Evolutionary conservation across 805 yeast genomes (phyloP).

Genomic region (Lipomyces orientalis): DNA sequence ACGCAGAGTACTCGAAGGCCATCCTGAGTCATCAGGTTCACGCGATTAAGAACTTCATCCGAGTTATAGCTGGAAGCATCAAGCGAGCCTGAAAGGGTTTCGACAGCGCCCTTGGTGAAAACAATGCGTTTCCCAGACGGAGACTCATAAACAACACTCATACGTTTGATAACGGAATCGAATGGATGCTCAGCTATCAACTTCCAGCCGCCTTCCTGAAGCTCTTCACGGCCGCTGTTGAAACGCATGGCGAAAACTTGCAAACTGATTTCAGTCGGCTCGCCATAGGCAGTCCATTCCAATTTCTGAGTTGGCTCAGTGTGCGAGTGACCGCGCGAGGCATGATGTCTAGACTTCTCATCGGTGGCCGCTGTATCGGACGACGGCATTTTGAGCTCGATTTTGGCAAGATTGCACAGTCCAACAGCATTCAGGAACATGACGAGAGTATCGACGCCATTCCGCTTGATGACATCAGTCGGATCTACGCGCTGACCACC

Average conservation of each 20-base stretch:
- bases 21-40: constrained; percentile 63
- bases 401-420: constrained; percentile 78
- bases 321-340: background rate
- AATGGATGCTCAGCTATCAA: constrained; percentile 74
- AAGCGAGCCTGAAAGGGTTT: constrained; percentile 59
- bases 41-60: constrained; percentile 55
- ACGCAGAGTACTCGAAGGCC: constrained; percentile 81
- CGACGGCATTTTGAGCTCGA: constrained; percentile 48
- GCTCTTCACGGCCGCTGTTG: constrained; percentile 55
- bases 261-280: constrained; percentile 87
- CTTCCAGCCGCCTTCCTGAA: constrained; percentile 45
- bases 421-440: constrained; percentile 71
- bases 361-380: constrained; percentile 40
- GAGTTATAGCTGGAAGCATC: constrained; percentile 48
- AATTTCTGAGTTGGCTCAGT: background rate
- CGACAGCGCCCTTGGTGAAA: constrained; percentile 79
- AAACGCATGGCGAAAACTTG: constrained; percentile 75
- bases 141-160: constrained; percentile 62
- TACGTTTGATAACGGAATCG: constrained; percentile 74
- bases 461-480: background rate
- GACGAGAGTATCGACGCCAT: constrained; percentile 7
- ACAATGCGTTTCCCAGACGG: constrained; percentile 39
- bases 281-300: constrained; percentile 83
- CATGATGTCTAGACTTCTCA: constrained; percentile 42
- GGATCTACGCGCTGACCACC: constrained; percentile 15